A percentile compares a stretch with the other conserved stretches of the same genome.
Conservation (phyloP, 441 rosid species). For the Adansonia rubrostipa region DNA sequence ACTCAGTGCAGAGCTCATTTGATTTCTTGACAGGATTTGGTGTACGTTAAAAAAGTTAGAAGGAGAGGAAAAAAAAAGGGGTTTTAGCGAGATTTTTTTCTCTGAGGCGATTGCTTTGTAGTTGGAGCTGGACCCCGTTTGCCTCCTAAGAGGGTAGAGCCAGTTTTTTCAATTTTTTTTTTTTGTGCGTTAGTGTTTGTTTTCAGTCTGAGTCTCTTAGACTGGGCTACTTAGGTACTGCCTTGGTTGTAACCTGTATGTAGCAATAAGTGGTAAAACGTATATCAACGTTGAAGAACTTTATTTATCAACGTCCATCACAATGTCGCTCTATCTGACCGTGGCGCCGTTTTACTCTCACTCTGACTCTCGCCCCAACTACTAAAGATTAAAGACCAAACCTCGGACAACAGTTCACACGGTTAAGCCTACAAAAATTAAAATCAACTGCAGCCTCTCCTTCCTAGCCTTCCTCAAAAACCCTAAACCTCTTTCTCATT, state of each 20-base stretch:
- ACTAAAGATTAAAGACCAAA: neutral
- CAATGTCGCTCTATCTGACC: neutral
- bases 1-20: neutral
- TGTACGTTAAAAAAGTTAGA: neutral
- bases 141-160: neutral
- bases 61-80: slow-evolving; percentile 24
- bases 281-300: no score
- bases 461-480: neutral
- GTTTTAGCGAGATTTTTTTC: slow-evolving; percentile 6
- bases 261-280: no score
- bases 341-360: neutral
- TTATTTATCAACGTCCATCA: neutral
- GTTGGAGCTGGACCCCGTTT: neutral
- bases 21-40: slow-evolving; percentile 15
- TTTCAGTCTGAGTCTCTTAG: no score
- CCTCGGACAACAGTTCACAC: neutral
- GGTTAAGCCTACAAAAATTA: neutral
- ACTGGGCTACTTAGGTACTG: no score
- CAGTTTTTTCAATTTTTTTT: slow-evolving; percentile 11
- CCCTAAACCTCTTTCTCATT: neutral
- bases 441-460: neutral
- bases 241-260: no score
- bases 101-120: slow-evolving; percentile 7
- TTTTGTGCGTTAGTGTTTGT: no score
- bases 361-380: neutral